These are phyloP conservation scores for Neofusicoccum umdonicola DNA, from an alignment of 2,329 filamentous ascomycete genomes.

Conservation along the genomic window DNA sequence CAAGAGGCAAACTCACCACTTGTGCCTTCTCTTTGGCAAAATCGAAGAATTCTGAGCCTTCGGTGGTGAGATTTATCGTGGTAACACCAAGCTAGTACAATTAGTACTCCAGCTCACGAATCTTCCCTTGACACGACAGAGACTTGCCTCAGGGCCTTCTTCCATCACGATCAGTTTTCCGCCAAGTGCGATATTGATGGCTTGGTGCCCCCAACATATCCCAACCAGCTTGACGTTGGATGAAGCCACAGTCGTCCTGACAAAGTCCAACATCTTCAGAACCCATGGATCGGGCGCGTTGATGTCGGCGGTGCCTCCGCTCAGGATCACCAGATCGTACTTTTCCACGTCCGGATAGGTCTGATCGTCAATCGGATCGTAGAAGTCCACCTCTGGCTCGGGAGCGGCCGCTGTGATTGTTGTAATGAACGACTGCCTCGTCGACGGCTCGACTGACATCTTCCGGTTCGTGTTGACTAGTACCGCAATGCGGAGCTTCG, in stretches of 20 bases:
- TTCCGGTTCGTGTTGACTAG: neutral
- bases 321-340: conserved; percentile 11
- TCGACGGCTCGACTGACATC: neutral
- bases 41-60: conserved; percentile 6
- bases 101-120: neutral
- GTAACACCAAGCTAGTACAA: conserved; percentile 9
- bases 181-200: conserved; percentile 12
- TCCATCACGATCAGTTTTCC: conserved; percentile 6
- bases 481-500: conserved; percentile 9
- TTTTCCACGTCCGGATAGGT: neutral
- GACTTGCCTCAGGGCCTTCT: conserved; percentile 13
- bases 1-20: neutral
- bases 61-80: neutral
- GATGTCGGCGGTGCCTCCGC: conserved; percentile 16
- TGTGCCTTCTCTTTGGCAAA: neutral
- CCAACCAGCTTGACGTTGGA: conserved; percentile 8
- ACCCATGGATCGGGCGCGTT: conserved; percentile 16
- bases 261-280: conserved; percentile 10
- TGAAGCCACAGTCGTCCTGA: neutral
- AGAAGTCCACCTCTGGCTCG: conserved; percentile 7
- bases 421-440: neutral
- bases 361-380: conserved; percentile 11
- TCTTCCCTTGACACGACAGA: too few species aligned
- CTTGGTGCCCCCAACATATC: conserved; percentile 17
- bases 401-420: neutral